Base-by-base conservation (phyloP, 1,284 basidiomycete species). In the Ustilago loliicola region DNA sequence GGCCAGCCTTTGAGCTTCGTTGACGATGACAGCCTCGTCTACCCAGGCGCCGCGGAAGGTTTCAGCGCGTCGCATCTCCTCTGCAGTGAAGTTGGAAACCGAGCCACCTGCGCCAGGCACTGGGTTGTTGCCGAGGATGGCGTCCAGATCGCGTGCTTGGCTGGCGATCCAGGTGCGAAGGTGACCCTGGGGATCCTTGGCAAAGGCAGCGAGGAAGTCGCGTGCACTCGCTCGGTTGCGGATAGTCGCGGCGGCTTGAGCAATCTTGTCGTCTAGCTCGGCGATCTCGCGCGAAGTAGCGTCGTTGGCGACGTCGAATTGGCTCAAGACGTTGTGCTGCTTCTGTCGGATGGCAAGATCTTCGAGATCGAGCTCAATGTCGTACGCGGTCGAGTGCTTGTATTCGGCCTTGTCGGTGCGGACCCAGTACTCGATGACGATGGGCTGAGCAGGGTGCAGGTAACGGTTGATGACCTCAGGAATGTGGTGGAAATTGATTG, bases 41-140 rank as follows among this genome's bases (percentile, higher is more conserved):
- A 88, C 93, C 95, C 95, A 97, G 4, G 93, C 92, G 78, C 96
- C 88, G 66, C 90, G 89, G 89, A 96, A 98, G 86, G 94, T 93
- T 85, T 96, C 94, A 80, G 93, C 94, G 54, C 94, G 88, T 73
- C 93, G 90, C 68, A 97, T 88, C 86, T 97, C 95, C 80, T 97
- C 95, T 66, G 93, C 93, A 21, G 93, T 88, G 53, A 83, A 82
- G 29, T 62, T 77, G 10, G 74, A 64, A 6, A 74, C 75, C 13
- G 95, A 90, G n/a, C 86, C 87, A 27, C 91, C 91, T 3, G 92
- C 91, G 2, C 94, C 94, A 17, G 88, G 77, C 2, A 70, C 54
- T 4, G 87, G 77, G 87, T 87, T 86, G 92, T 93, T 45, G 55
- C 84, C 83, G 0, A 98, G 89, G 68, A 97, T 90, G 66, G 90